Conservation (phyloP, 352 stramenopile species). For the Phytophthora hibernalis region DNA sequence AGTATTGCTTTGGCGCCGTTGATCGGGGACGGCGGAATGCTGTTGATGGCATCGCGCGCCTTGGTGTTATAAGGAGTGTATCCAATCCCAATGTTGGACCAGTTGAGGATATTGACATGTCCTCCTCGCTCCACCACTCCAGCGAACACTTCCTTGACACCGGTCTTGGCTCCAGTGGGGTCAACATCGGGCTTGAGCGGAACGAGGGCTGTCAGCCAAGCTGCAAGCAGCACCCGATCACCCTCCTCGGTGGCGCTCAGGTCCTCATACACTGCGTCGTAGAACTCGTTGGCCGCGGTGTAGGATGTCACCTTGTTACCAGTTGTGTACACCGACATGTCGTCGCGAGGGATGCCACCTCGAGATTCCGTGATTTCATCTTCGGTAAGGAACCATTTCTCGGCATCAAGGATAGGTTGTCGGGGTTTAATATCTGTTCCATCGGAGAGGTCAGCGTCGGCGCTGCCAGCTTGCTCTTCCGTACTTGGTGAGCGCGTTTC, state of each 20-base stretch:
- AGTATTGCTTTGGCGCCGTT: slow-evolving; percentile 31
- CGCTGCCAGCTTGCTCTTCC: background rate
- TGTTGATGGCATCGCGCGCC: slow-evolving; percentile 54
- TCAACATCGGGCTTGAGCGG: slow-evolving; percentile 42
- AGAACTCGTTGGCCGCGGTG: slow-evolving; percentile 48
- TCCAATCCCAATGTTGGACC: slow-evolving; percentile 50
- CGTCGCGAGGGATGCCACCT: slow-evolving; percentile 45
- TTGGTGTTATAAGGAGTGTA: slow-evolving; percentile 39
- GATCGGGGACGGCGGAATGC: slow-evolving; percentile 13
- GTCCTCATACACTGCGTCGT: slow-evolving; percentile 48
- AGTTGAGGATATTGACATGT: slow-evolving; percentile 54
- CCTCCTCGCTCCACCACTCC: slow-evolving; percentile 39
- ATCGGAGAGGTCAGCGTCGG: slow-evolving; percentile 10
- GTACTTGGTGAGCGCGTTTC: background rate
- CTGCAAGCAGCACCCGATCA: slow-evolving; percentile 45
- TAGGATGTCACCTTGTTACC: slow-evolving; percentile 59
- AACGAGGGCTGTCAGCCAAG: slow-evolving; percentile 53
- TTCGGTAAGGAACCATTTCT: slow-evolving; percentile 57
- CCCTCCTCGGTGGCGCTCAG: slow-evolving; percentile 25
- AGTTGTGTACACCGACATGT: slow-evolving; percentile 37
- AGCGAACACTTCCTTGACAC: slow-evolving; percentile 41
- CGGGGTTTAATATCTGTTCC: slow-evolving; percentile 14
- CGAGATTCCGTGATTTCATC: slow-evolving; percentile 54
- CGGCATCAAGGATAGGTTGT: slow-evolving; percentile 50
- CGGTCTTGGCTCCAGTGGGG: slow-evolving; percentile 26